A percentile compares a stretch with the other conserved stretches of the same genome.
Conservation (phyloP, 176 grass and related monocot species). For the Aegilops bicornis region DNA sequence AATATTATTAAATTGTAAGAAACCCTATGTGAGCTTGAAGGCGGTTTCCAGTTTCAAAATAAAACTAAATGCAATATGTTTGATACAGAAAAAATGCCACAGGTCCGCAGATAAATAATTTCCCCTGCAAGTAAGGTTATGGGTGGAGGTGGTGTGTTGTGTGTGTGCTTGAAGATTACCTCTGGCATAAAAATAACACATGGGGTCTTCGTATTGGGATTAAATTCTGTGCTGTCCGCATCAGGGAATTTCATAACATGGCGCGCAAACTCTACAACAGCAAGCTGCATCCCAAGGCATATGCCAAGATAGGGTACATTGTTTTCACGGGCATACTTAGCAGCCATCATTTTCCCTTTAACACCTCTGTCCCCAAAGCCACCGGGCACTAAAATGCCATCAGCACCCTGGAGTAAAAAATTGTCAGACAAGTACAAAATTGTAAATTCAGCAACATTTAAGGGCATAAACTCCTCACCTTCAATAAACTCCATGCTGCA, state of each 20-base stretch:
- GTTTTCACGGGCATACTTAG: constrained; percentile 79
- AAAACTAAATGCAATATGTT: background rate
- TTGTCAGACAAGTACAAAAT: constrained; percentile 20
- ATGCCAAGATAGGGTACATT: constrained; percentile 82
- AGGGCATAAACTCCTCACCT: constrained; percentile 28
- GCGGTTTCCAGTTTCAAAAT: background rate
- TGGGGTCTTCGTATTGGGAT: constrained; percentile 8
- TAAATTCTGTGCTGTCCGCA: background rate
- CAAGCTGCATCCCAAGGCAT: constrained; percentile 89
- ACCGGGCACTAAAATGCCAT: constrained; percentile 81
- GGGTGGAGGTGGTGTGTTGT: background rate
- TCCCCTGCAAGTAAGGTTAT: background rate
- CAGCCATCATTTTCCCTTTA: constrained; percentile 74
- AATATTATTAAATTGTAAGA: background rate
- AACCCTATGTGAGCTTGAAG: background rate
- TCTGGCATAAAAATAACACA: constrained; percentile 42
- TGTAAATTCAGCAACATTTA: background rate
- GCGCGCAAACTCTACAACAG: constrained; percentile 73
- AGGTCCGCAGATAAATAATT: background rate
- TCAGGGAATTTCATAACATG: constrained; percentile 58
- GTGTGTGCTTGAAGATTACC: constrained; percentile 39
- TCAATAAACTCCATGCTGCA: constrained; percentile 57
- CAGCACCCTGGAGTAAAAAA: constrained; percentile 43
- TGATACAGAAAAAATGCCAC: background rate
- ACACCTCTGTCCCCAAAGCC: constrained; percentile 87